Evolutionary conservation across 176 grass and related monocot species (phyloP).

Genomic region (Aegilops sharonensis): DNA sequence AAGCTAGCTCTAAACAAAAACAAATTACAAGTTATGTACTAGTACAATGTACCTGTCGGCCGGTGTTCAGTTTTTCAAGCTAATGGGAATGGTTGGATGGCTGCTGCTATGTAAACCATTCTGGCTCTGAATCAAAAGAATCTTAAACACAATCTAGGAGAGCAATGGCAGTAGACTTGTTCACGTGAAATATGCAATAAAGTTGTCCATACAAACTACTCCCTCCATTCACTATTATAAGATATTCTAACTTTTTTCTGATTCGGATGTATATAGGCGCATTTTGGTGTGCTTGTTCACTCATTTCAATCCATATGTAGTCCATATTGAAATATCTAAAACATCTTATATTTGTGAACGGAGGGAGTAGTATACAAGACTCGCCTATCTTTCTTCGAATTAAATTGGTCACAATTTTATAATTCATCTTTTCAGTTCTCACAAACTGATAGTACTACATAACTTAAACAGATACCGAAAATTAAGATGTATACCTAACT

Average conservation of each 20-base stretch:
- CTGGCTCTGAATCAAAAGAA: background rate
- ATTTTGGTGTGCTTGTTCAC: no score
- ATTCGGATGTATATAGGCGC: no score
- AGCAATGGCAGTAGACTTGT: background rate
- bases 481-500: background rate
- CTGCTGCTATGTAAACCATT: background rate
- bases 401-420: background rate
- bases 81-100: background rate
- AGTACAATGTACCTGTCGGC: conserved; percentile 10
- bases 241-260: no score
- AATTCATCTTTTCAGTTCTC: background rate
- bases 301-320: no score
- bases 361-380: no score
- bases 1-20: conserved; percentile 2
- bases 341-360: no score
- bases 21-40: background rate
- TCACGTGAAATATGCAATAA: background rate
- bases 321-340: no score
- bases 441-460: background rate
- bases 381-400: background rate
- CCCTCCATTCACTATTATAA: no score
- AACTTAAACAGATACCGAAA: background rate
- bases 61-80: background rate
- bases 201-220: background rate
- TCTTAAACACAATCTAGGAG: conserved; percentile 10